These are phyloP conservation scores for Mycena amicta DNA, from an alignment of 768 basidiomycete genomes.

Conservation along the genomic window DNA sequence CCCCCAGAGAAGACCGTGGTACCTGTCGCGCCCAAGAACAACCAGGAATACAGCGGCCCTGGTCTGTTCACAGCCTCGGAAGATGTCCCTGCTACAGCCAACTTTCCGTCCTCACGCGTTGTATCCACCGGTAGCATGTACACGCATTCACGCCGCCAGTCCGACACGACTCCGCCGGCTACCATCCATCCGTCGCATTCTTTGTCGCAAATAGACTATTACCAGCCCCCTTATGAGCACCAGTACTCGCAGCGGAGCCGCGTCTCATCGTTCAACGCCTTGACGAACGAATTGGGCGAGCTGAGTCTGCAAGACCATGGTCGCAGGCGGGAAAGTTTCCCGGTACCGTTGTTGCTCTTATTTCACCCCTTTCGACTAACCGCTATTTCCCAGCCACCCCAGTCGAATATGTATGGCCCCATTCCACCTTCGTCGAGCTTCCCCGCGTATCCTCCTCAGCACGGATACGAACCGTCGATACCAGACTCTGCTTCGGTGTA, in stretches of 20 bases:
- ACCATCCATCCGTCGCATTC: slow-evolving; percentile 66
- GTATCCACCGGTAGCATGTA: slow-evolving; percentile 36
- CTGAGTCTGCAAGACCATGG: slow-evolving; percentile 53
- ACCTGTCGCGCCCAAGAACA: slow-evolving; percentile 50
- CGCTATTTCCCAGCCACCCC: slow-evolving; percentile 4
- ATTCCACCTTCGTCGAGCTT: slow-evolving; percentile 17
- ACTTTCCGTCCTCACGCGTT: slow-evolving; percentile 32
- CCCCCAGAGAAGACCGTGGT: slow-evolving; percentile 70
- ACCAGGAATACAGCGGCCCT: slow-evolving; percentile 75
- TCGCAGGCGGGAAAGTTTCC: slow-evolving; percentile 58
- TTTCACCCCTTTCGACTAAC: not conserved
- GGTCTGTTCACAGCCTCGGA: slow-evolving; percentile 71
- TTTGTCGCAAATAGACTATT: slow-evolving; percentile 63
- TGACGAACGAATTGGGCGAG: slow-evolving; percentile 70
- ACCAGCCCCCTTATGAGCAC: slow-evolving; percentile 74
- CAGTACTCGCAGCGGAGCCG: slow-evolving; percentile 29
- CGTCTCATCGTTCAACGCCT: slow-evolving; percentile 48
- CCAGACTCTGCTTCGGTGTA: slow-evolving; percentile 35
- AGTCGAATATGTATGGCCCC: slow-evolving; percentile 10
- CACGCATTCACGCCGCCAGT: slow-evolving; percentile 41
- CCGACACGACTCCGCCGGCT: slow-evolving; percentile 57
- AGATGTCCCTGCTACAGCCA: slow-evolving; percentile 30
- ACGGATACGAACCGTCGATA: slow-evolving; percentile 41
- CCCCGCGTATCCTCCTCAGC: slow-evolving; percentile 36
- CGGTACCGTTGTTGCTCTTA: slow-evolving; percentile 43